Conservation (phyloP, 768 basidiomycete species). For the Auricularia auricula-judae region DNA sequence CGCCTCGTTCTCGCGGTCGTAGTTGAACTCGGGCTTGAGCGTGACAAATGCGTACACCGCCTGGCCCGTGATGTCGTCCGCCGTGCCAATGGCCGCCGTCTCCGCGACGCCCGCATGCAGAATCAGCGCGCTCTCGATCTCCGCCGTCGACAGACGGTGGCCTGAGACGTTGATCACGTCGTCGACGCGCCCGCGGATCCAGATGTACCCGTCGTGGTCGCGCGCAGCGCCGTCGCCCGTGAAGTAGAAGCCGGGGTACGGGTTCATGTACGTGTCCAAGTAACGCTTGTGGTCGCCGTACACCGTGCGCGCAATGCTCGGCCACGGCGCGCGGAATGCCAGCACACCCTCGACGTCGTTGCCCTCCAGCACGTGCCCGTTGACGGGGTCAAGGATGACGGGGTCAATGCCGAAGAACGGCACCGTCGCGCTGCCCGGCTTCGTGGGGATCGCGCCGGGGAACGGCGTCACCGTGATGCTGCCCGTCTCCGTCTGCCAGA, state of each 20-base stretch:
- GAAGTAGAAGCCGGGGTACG: slow-evolving; percentile 86
- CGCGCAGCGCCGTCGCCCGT: slow-evolving; percentile 97
- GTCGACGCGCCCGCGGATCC: slow-evolving; percentile 97
- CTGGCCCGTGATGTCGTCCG: slow-evolving; percentile 85
- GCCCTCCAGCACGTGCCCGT: slow-evolving; percentile 66
- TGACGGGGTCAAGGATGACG: slow-evolving; percentile 75
- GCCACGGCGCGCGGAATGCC: slow-evolving; percentile 81
- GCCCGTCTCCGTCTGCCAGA: slow-evolving; percentile 97
- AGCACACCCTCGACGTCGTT: slow-evolving; percentile 87
- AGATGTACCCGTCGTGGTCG: slow-evolving; percentile 93
- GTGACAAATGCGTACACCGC: slow-evolving; percentile 93
- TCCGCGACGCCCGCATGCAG: slow-evolving; percentile 92
- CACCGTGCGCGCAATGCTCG: slow-evolving; percentile 87
- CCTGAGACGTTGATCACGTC: slow-evolving; percentile 98
- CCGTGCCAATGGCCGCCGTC: slow-evolving; percentile 83
- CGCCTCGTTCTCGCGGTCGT: slow-evolving; percentile 57
- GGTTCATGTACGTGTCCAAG: slow-evolving; percentile 69
- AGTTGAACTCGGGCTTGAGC: slow-evolving; percentile 70
- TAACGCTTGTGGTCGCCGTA: slow-evolving; percentile 86
- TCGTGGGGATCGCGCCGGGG: slow-evolving; percentile 91
- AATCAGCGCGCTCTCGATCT: slow-evolving; percentile 95
- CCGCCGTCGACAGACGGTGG: slow-evolving; percentile 92
- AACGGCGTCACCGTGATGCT: slow-evolving; percentile 91
- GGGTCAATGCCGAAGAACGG: slow-evolving; percentile 96
- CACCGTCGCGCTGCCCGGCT: slow-evolving; percentile 92